A percentile compares a stretch with the other conserved stretches of the same genome.
Evolutionary conservation across 1,284 basidiomycete genomes (phyloP).

Genomic region (Trichosporon faecale): DNA sequence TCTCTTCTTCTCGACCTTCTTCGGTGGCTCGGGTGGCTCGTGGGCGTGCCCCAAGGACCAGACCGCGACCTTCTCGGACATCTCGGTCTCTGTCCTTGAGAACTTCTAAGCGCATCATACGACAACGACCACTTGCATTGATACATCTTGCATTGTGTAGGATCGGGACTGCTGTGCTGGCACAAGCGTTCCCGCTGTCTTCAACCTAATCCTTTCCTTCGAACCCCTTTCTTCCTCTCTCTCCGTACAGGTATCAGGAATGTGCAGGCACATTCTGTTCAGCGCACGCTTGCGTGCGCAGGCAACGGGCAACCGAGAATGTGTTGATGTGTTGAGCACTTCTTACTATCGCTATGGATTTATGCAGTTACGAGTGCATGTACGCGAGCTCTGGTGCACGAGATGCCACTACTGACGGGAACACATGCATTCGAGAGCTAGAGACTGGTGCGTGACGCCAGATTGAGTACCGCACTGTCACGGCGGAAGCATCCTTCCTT

Average conservation of each 20-base stretch:
- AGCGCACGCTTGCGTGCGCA: not conserved
- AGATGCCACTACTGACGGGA: not conserved
- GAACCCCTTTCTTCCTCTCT: not conserved
- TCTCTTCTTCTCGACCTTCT: slow-evolving; percentile 16
- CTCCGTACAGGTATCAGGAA: not conserved
- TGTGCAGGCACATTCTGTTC: slow-evolving; percentile 1
- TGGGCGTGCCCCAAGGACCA: slow-evolving; percentile 15
- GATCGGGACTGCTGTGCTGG: not conserved
- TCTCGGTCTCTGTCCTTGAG: slow-evolving; percentile 11
- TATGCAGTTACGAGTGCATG: not conserved
- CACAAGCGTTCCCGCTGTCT: not conserved
- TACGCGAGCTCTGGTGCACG: too few species aligned
- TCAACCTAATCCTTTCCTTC: not conserved
- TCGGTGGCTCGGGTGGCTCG: slow-evolving; percentile 8
- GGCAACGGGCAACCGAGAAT: not conserved
- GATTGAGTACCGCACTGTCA: not conserved
- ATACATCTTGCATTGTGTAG: not conserved
- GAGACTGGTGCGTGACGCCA: not conserved
- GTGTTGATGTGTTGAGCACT: slow-evolving; percentile 10
- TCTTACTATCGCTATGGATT: slow-evolving; percentile 1
- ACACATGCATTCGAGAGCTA: not conserved
- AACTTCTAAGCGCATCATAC: slow-evolving; percentile 3
- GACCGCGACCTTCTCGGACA: slow-evolving; percentile 10
- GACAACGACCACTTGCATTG: not conserved
- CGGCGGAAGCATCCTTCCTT: not conserved